These are phyloP conservation scores for Phytopythium aichiense DNA, from an alignment of 352 stramenopile genomes.

Conservation along the genomic window DNA sequence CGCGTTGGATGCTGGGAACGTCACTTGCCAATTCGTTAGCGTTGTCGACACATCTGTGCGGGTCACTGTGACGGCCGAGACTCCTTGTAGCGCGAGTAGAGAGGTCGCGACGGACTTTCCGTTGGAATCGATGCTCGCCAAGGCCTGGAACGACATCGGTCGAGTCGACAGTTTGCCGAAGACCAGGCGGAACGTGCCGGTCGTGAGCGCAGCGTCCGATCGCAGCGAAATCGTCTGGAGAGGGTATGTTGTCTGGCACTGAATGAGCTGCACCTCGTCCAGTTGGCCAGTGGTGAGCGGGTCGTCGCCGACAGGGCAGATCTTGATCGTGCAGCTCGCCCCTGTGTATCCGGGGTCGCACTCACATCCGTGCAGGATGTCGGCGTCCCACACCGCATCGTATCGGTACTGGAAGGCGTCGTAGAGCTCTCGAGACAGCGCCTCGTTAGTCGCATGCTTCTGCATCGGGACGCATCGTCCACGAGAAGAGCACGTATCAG, in stretches of 20 bases:
- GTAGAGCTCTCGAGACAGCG: constrained; percentile 50
- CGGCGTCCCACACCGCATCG: constrained; percentile 62
- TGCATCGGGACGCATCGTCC: constrained; percentile 75
- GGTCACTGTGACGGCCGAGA: constrained; percentile 35
- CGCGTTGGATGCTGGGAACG: constrained; percentile 38
- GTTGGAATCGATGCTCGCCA: constrained; percentile 38
- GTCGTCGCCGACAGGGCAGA: constrained; percentile 66
- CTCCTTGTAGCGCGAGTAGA: constrained; percentile 33
- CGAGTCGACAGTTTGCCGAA: constrained; percentile 65
- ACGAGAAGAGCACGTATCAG: constrained; percentile 37
- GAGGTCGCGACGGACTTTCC: constrained; percentile 46
- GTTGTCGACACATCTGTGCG: constrained; percentile 22
- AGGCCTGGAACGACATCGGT: constrained; percentile 52
- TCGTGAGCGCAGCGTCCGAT: constrained; percentile 37
- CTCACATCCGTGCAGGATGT: constrained; percentile 70
- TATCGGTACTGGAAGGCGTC: constrained; percentile 37
- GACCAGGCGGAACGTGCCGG: constrained; percentile 52
- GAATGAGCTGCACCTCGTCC: constrained; percentile 61
- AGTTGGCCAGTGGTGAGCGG: constrained; percentile 49
- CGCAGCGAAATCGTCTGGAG: constrained; percentile 49
- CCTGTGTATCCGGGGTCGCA: constrained; percentile 65
- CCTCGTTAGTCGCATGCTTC: constrained; percentile 43
- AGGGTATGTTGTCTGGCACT: constrained; percentile 55
- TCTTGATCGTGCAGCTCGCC: constrained; percentile 51
- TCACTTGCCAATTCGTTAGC: constrained; percentile 45